phyloP scores from a whole-genome alignment of 345 rosid genomes.

The Reutealis trisperma region DNA sequence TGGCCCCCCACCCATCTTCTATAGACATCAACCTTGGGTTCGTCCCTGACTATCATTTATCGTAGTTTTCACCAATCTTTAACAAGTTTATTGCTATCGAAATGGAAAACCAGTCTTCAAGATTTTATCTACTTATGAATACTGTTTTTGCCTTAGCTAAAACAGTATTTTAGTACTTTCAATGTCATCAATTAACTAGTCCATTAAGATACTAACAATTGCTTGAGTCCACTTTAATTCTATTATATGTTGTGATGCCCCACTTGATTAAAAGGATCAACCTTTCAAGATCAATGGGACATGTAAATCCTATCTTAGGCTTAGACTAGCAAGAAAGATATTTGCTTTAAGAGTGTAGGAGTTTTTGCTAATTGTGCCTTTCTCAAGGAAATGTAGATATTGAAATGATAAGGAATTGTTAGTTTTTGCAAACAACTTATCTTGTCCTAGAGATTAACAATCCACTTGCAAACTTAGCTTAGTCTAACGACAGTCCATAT shows the following conservation, averaged over 20 bases:
- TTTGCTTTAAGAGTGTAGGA: not conserved
- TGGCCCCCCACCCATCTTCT: not conserved
- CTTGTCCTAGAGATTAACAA: too few species aligned
- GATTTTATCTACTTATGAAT: not conserved
- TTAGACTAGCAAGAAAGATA: not conserved
- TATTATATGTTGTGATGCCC: not conserved
- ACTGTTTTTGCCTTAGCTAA: slow-evolving; percentile 22
- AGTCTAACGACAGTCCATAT: too few species aligned
- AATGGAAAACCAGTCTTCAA: slow-evolving; percentile 3
- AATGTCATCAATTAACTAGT: not conserved
- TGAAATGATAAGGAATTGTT: too few species aligned
- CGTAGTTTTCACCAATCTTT: not conserved
- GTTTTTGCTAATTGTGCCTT: too few species aligned
- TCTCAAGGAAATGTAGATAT: too few species aligned
- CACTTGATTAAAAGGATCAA: not conserved
- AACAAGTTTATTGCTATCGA: not conserved
- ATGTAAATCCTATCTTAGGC: not conserved
- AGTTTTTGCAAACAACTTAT: too few species aligned
- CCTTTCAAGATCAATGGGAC: not conserved
- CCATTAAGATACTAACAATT: not conserved
- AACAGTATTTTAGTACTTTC: slow-evolving; percentile 10
- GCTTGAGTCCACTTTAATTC: not conserved
- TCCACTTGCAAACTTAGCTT: too few species aligned
- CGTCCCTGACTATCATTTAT: not conserved
- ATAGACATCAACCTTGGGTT: not conserved